phyloP scores from a whole-genome alignment of 1,284 basidiomycete species.

The Apiotrichum gracile region DNA sequence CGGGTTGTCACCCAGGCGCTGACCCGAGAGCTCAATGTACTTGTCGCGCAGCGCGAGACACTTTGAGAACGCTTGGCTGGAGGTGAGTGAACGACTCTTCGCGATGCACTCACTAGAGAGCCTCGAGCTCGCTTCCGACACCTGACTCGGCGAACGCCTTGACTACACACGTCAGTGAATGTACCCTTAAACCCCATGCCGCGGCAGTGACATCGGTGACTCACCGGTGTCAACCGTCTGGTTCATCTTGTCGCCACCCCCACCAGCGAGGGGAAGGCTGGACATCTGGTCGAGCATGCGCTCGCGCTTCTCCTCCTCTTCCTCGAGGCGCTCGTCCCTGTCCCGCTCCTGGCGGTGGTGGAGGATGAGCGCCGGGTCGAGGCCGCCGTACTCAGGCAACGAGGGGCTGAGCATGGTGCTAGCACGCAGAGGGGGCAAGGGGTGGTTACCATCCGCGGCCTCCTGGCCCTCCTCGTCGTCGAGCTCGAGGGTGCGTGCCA shows the following conservation, averaged over 20 bases:
- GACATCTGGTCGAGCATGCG: conserved; percentile 12
- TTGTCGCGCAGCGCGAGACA: conserved; percentile 87
- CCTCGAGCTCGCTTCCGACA: conserved; percentile 46
- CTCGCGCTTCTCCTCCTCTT: conserved; percentile 39
- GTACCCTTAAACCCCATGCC: neutral
- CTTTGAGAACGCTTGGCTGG: conserved; percentile 57
- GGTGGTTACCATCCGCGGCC: conserved; percentile 1
- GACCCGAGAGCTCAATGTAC: conserved; percentile 76
- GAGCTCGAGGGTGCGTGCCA: conserved; percentile 5
- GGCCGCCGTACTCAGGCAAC: conserved; percentile 23
- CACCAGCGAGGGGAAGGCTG: neutral
- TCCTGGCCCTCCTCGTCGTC: conserved; percentile 7
- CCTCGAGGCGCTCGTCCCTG: conserved; percentile 34
- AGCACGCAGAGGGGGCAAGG: neutral
- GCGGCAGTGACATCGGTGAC: conserved; percentile 1
- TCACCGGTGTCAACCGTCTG: conserved; percentile 16
- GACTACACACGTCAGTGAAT: conserved; percentile 23
- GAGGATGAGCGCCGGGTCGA: conserved; percentile 22
- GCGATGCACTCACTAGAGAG: conserved; percentile 41
- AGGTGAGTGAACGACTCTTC: neutral
- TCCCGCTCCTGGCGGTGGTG: conserved; percentile 29
- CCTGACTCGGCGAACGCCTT: conserved; percentile 45
- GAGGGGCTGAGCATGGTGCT: conserved; percentile 28
- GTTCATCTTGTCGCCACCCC: neutral
- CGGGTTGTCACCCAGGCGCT: conserved; percentile 86